Percentiles rank a stretch among this genome's conserved stretches.
Evolutionary conservation across 2,329 filamentous ascomycete species (phyloP).

Genomic region (Penicillium sp.): DNA sequence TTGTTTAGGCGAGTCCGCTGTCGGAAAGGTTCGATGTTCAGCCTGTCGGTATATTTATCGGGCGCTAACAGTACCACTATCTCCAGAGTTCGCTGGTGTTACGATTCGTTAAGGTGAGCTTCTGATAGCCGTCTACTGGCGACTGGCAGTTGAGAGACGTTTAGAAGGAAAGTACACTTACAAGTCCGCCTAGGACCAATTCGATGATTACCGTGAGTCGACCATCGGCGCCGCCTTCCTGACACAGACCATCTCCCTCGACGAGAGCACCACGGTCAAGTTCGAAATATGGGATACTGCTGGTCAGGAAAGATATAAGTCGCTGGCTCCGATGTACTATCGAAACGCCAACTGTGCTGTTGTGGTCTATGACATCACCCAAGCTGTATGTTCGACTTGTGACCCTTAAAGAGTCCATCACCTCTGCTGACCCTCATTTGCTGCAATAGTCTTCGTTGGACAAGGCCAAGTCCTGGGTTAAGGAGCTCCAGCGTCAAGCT

Average conservation of each 20-base stretch:
- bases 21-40: conserved; percentile 73
- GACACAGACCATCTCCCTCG: conserved; percentile 96
- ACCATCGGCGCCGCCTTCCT: conserved; percentile 98
- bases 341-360: conserved; percentile 98
- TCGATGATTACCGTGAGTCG: conserved; percentile 95
- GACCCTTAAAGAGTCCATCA: conserved; percentile 2
- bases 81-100: conserved; percentile 89
- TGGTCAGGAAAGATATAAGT: conserved; percentile 98
- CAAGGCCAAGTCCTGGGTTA: conserved; percentile 99
- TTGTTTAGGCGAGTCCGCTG: conserved; percentile 82
- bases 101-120: conserved; percentile 88
- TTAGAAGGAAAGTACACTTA: conserved; percentile 1
- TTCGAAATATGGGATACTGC: conserved; percentile 99
- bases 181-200: conserved; percentile 72
- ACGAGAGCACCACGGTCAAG: conserved; percentile 97
- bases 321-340: conserved; percentile 98
- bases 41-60: conserved; percentile 10
- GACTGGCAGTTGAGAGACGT: background rate
- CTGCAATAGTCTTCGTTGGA: conserved; percentile 76
- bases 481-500: conserved; percentile 95
- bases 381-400: conserved; percentile 66
- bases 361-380: conserved; percentile 98
- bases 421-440: conserved; percentile 15
- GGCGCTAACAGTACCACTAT: conserved; percentile 33
- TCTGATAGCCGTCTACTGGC: background rate